Conservation (phyloP, 1,284 basidiomycete genomes). For the Cystobasidium slooffiae region DNA sequence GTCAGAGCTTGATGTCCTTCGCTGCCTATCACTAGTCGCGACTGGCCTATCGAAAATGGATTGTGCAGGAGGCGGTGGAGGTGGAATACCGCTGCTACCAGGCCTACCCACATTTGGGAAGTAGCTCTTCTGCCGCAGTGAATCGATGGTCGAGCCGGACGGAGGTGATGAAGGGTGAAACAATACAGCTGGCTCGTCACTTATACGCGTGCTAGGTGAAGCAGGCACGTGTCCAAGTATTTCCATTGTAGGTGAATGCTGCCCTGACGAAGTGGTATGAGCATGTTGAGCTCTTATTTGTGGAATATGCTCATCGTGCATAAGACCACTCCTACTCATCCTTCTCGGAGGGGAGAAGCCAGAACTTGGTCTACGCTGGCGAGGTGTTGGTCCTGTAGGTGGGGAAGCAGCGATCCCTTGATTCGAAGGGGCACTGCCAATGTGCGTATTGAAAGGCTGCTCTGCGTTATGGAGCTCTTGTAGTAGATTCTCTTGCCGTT, state of each 20-base stretch:
- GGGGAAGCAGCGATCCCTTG: background rate
- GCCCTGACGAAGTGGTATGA: background rate
- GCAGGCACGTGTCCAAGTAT: background rate
- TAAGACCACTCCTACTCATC: conserved; percentile 37
- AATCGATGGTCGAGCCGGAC: conserved; percentile 23
- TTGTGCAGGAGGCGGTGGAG: background rate
- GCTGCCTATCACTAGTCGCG: background rate
- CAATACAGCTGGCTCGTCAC: conserved; percentile 19
- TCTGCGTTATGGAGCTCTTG: conserved; percentile 35
- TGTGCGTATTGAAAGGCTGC: conserved; percentile 17
- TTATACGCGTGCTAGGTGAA: conserved; percentile 2
- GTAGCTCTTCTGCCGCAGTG: conserved; percentile 19
- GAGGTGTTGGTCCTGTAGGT: conserved; percentile 3
- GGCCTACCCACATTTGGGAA: conserved; percentile 5
- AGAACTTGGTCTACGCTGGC: conserved; percentile 10
- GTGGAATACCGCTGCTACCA: background rate
- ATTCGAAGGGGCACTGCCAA: background rate
- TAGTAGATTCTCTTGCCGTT: conserved; percentile 29
- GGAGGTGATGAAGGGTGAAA: conserved; percentile 39
- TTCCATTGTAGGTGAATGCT: background rate
- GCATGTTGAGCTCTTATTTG: background rate
- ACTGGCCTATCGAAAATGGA: background rate
- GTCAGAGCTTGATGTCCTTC: conserved; percentile 21
- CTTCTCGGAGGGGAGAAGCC: conserved; percentile 35
- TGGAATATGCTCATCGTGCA: conserved; percentile 23